Base-by-base conservation (phyloP, 352 stramenopile species). In the Phytophthora fragariaefolia region DNA sequence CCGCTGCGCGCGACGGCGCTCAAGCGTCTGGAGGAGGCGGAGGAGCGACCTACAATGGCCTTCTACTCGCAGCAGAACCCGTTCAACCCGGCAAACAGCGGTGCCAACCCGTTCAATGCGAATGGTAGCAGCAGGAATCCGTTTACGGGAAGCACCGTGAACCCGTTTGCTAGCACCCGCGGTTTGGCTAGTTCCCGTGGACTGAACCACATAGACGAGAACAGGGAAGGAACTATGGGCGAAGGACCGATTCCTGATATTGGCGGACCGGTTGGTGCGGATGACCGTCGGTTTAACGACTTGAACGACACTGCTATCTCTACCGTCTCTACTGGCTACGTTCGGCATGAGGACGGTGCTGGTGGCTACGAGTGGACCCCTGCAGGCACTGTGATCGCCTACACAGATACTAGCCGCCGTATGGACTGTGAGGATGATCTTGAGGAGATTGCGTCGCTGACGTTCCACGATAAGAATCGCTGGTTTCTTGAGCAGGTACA, bases 361-460 rank as follows among this genome's bases (percentile, higher is more conserved):
- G 86, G 86, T 0, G 76, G 71, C 4, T 79, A 85, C 42, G 81
- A 94, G 54, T 94, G 85, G 82, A 79, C 86, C 1, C 84, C 86
- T n/a, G 86, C 83, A 22, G 72, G 72, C 27, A 83, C 74, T 0
- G 67, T 87, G 27, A 66, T 86, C 46, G 65, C 71, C 20, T 76
- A 83, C 15, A 66, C 58, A 0, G 70, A 87, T 42, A 77, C 65
- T 12, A 74, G 53, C 42, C 80, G 81, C 6, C 81, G 85, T 15
- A 79, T 91, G 42, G 76, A 91, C n/a, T 91, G 79, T 47, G 84
- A 92, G 1, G 84, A 94, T 61, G 83, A 95, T 48, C 72, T 95
- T n/a, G 87, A 95, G 69, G 87, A 93, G 67, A 93, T 95, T 63
- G 85, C 85, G 0, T 87, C 87, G 51, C 68, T 93, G 9, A 92